These are phyloP conservation scores for Secale cereale DNA, from an alignment of 176 grass and related monocot genomes.

Conservation along the genomic window DNA sequence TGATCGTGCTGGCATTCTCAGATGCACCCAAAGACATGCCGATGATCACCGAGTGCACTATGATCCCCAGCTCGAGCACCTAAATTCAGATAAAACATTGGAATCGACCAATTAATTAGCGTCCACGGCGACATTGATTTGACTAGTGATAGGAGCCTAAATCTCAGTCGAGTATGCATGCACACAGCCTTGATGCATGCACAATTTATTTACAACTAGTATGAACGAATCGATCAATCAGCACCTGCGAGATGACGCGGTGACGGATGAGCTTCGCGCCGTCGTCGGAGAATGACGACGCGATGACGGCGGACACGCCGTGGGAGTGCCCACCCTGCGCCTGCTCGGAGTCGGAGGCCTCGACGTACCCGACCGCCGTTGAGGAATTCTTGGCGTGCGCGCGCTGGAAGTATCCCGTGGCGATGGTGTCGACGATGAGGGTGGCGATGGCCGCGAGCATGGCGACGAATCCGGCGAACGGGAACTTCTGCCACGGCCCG, in stretches of 20 bases:
- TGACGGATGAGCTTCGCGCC: constrained; percentile 48
- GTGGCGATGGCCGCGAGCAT: constrained; percentile 75
- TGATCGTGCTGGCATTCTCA: constrained; percentile 44
- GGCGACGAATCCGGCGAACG: constrained; percentile 48
- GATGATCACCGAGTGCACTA: constrained; percentile 67
- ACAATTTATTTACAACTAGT: not conserved
- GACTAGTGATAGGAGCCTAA: not conserved
- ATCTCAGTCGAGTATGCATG: not conserved
- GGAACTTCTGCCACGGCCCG: constrained; percentile 53
- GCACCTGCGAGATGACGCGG: constrained; percentile 66
- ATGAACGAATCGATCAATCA: not conserved
- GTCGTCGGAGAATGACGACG: not conserved
- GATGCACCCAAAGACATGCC: constrained; percentile 59
- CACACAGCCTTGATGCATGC: not conserved
- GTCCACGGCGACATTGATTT: too few species aligned
- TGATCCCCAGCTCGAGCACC: constrained; percentile 64
- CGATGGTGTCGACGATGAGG: constrained; percentile 55
- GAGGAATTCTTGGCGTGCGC: constrained; percentile 11
- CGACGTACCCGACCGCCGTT: not conserved
- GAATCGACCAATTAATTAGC: too few species aligned
- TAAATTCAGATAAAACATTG: not conserved
- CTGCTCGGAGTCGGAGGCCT: not conserved
- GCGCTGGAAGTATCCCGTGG: constrained; percentile 69
- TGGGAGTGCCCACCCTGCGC: constrained; percentile 34
- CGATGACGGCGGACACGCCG: not conserved